These are phyloP conservation scores for Coemansia erecta DNA, from an alignment of 192 early-diverging fungal genomes.

Conservation along the genomic window DNA sequence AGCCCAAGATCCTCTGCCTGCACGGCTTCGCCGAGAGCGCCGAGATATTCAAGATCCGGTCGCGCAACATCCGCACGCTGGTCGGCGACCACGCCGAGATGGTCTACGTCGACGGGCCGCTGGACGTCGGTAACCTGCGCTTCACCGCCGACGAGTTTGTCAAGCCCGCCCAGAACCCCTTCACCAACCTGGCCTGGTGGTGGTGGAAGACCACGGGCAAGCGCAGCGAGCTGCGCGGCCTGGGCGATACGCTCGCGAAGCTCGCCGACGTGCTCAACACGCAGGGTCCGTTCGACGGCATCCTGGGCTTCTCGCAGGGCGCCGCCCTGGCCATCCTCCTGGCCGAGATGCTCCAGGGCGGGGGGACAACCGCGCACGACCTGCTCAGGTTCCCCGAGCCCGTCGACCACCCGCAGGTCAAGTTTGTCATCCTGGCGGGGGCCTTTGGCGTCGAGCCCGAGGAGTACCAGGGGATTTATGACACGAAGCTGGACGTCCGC, in stretches of 20 bases:
- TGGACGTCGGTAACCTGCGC: constrained; percentile 40
- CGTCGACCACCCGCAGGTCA: constrained; percentile 36
- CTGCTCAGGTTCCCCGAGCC: constrained; percentile 18
- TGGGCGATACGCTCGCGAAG: constrained; percentile 18
- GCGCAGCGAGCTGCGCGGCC: constrained; percentile 33
- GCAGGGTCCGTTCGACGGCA: constrained; percentile 50
- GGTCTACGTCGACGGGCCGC: constrained; percentile 34
- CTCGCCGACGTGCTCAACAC: constrained; percentile 28
- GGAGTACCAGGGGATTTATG: constrained; percentile 26
- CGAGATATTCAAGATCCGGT: constrained; percentile 39
- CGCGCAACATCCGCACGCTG: constrained; percentile 29
- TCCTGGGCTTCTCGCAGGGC: constrained; percentile 51
- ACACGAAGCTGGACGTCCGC: constrained; percentile 9
- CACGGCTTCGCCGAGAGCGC: constrained; percentile 50
- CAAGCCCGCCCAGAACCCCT: no score
- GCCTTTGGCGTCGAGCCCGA: constrained; percentile 25
- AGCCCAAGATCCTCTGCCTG: constrained; percentile 49
- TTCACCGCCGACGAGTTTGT: constrained; percentile 27
- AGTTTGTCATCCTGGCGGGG: constrained; percentile 40
- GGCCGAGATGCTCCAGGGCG: constrained; percentile 22
- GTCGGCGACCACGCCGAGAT: constrained; percentile 37
- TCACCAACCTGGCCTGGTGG: constrained; percentile 45
- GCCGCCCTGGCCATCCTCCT: constrained; percentile 29
- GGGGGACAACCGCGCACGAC: constrained; percentile 7
- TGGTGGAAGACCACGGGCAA: constrained; percentile 35